Evolutionary conservation across 306 rosid genomes (phyloP).

Genomic region (Arachis stenosperma): DNA sequence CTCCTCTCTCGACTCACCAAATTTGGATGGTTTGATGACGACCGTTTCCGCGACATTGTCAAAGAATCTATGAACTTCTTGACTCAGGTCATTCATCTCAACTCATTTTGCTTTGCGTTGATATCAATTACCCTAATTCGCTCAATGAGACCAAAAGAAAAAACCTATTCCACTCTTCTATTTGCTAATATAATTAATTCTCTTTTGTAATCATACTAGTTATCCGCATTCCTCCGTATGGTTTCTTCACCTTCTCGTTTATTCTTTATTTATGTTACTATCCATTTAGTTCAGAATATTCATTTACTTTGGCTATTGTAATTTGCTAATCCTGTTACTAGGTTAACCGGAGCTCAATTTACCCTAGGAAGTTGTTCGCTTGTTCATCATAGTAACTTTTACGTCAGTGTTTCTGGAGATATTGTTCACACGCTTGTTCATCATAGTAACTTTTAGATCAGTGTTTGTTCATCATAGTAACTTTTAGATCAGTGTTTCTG

Average conservation of each 20-base stretch:
- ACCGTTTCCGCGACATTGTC: conserved; percentile 54
- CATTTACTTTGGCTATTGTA: neutral
- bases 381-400: too few species aligned
- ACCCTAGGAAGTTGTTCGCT: neutral
- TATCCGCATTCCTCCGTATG: conserved; percentile 8
- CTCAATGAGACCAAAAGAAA: too few species aligned
- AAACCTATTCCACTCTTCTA: too few species aligned
- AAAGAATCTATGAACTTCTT: conserved; percentile 56
- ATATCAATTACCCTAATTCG: neutral
- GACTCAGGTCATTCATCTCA: conserved; percentile 48
- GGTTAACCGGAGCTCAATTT: neutral
- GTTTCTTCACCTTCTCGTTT: conserved; percentile 11
- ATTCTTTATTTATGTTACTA: neutral
- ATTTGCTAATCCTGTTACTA: neutral
- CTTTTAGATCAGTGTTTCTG: too few species aligned
- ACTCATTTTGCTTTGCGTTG: neutral
- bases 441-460: conserved; percentile 4
- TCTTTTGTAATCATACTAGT: neutral
- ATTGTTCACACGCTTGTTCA: too few species aligned
- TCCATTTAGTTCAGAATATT: neutral
- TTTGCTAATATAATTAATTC: neutral
- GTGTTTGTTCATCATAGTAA: neutral
- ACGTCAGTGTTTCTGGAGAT: too few species aligned
- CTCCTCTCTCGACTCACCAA: conserved; percentile 56
- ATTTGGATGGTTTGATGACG: conserved; percentile 68